Conservation (phyloP, 2,329 filamentous ascomycete species). For the Talaromyces albobiverticillius region DNA sequence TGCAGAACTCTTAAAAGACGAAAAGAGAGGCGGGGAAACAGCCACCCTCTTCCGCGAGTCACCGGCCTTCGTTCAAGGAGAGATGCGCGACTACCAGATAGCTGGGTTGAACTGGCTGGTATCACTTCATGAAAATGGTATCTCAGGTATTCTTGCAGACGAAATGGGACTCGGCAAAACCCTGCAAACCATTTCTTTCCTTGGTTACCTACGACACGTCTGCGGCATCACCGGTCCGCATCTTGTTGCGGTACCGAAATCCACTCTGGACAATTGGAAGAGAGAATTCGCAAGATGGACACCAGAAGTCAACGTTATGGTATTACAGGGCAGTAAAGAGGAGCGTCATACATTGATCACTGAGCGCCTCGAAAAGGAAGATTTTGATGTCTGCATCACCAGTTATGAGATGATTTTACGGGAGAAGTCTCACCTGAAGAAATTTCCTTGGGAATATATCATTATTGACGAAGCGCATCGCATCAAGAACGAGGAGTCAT, state of each 20-base stretch:
- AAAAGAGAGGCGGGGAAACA: conserved; percentile 80
- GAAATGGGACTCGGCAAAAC: conserved; percentile 99
- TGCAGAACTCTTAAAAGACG: conserved; percentile 79
- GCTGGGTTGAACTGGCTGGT: conserved; percentile 97
- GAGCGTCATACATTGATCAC: conserved; percentile 86
- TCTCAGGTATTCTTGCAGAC: conserved; percentile 94
- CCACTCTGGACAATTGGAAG: conserved; percentile 97
- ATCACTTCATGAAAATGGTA: conserved; percentile 96
- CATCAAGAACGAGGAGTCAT: conserved; percentile 99
- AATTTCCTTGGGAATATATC: conserved; percentile 99
- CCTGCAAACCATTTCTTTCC: conserved; percentile 92
- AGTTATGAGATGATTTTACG: conserved; percentile 98
- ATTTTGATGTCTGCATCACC: conserved; percentile 97
- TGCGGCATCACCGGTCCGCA: conserved; percentile 88
- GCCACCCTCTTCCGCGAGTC: conserved; percentile 93
- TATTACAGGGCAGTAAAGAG: conserved; percentile 93
- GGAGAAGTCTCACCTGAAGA: conserved; percentile 91
- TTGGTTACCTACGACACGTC: conserved; percentile 90
- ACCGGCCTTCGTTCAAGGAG: conserved; percentile 79
- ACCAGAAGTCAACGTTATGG: conserved; percentile 88
- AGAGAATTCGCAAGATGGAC: conserved; percentile 93
- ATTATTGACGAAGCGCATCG: conserved; percentile 98
- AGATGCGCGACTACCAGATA: conserved; percentile 96
- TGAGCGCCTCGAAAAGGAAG: conserved; percentile 85
- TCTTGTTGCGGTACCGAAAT: conserved; percentile 89